Conservation (phyloP, 2,329 filamentous ascomycete genomes). For the Paecilomyces niveus region DNA sequence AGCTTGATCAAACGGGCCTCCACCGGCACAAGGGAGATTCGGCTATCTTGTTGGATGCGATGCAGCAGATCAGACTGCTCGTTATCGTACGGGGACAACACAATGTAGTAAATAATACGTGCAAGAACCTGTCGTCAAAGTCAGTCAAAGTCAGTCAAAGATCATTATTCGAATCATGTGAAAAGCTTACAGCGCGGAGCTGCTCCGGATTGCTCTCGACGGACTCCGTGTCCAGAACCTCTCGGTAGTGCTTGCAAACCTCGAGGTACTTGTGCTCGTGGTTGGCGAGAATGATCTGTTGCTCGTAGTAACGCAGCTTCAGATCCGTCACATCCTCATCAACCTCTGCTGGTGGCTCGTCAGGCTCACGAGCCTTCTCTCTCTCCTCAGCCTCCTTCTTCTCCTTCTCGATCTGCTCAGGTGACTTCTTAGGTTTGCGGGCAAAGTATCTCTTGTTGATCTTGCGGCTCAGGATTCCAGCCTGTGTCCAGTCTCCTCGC, state of each 20-base stretch:
- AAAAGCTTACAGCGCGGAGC: slow-evolving; percentile 65
- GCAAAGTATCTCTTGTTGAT: slow-evolving; percentile 91
- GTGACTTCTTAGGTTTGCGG: slow-evolving; percentile 82
- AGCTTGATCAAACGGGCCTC: slow-evolving; percentile 85
- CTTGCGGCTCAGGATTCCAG: slow-evolving; percentile 87
- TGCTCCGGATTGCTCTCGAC: slow-evolving; percentile 85
- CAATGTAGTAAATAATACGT: slow-evolving; percentile 94
- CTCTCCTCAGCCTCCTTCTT: slow-evolving; percentile 71
- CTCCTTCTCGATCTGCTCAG: slow-evolving; percentile 85
- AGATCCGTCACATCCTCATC: slow-evolving; percentile 91
- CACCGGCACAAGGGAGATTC: slow-evolving; percentile 67
- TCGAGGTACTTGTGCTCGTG: slow-evolving; percentile 97
- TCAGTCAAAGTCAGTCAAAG: slow-evolving; percentile 6
- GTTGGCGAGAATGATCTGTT: slow-evolving; percentile 92
- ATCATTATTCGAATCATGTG: slow-evolving; percentile 2
- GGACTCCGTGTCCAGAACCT: slow-evolving; percentile 91
- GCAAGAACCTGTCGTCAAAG: slow-evolving; percentile 68
- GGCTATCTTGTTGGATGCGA: slow-evolving; percentile 77
- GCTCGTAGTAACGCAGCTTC: slow-evolving; percentile 93
- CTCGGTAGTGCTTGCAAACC: slow-evolving; percentile 95
- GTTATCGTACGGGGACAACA: slow-evolving; percentile 94
- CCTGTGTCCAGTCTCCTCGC: slow-evolving; percentile 92
- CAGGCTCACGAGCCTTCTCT: slow-evolving; percentile 70
- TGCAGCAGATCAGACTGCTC: slow-evolving; percentile 97
- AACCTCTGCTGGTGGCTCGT: slow-evolving; percentile 66